Evolutionary conservation across 768 basidiomycete genomes (phyloP), one percentile per base, ranked within the genome.

Genomic region (Phylloporus sp.): DNA sequence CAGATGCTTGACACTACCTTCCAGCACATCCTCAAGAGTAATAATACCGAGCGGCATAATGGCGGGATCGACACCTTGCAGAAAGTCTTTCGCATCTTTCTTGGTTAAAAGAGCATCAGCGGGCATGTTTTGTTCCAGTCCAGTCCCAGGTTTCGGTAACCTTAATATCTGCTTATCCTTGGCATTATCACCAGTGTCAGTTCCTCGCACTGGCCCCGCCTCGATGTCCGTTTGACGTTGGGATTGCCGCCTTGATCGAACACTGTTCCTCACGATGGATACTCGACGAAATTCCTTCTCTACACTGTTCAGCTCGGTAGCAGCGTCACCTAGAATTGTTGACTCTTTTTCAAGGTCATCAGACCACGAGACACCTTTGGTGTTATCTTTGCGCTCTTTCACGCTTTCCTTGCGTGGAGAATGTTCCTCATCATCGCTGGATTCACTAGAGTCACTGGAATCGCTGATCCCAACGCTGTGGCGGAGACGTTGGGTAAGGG

Each of bases 31-130:
- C 69, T 95, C 93, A 2, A 95, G 77, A 0, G 93, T 95, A 54
- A 95, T 94, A 60, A 95, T 91, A 45, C 93, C 93, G 23, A 94
- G 75, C 3, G 91, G 91, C 75, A 86, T 86, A 29, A 92, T 76
- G 18, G 85, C 82, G 0, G 86, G 88, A 65, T 94, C 91, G 48
- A 92, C 79, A 35, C 79, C 80, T 73, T 87, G 85, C 66, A 95
- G 73, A 72, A 93, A 92, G 82, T 87, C 83, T n/a, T 85, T 82
- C 29, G 87, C 90, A 44, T 79, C 80, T 55, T 82, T 80, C 62
- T 88, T 84, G 3, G 82, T 78, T 53, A 94, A 70, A 48, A 92
- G 85, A 15, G 91, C 91, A 70, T 93, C 91, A 34, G 90, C 88
- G 40, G 91, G 91, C 82, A 91, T 90, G 60, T 78, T 86, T 67